Conservation (phyloP, 352 stramenopile species). For the Globisporangium cystogenes region DNA sequence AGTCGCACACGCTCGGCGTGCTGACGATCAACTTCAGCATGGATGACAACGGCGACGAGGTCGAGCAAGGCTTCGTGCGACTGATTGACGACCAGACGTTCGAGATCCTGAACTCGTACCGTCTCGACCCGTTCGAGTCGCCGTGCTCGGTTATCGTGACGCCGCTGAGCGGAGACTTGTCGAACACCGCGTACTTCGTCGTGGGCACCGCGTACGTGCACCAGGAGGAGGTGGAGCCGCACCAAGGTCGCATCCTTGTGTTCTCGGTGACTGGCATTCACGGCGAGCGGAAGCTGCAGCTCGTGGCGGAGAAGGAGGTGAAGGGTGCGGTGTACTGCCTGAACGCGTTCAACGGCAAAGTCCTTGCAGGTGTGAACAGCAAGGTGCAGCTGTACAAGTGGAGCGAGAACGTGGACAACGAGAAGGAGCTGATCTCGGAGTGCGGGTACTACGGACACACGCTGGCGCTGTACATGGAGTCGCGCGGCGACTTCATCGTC, state of each 20-base stretch:
- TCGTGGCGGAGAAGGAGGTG: slow-evolving; percentile 91
- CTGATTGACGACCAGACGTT: slow-evolving; percentile 98
- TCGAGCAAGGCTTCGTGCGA: slow-evolving; percentile 88
- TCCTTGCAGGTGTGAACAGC: slow-evolving; percentile 93
- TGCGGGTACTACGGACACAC: slow-evolving; percentile 95
- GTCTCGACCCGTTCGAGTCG: slow-evolving; percentile 85
- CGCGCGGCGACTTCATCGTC: slow-evolving; percentile 92
- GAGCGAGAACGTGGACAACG: slow-evolving; percentile 83
- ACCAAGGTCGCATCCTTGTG: slow-evolving; percentile 93
- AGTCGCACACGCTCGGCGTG: slow-evolving; percentile 81
- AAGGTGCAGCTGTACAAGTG: slow-evolving; percentile 94
- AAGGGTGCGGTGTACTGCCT: slow-evolving; percentile 95
- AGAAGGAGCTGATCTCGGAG: slow-evolving; percentile 89
- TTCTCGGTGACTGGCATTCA: slow-evolving; percentile 83
- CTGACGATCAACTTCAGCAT: slow-evolving; percentile 77
- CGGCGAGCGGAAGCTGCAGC: slow-evolving; percentile 77
- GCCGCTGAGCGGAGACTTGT: slow-evolving; percentile 73
- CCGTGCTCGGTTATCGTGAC: slow-evolving; percentile 81
- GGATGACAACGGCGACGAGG: slow-evolving; percentile 79
- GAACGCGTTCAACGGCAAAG: slow-evolving; percentile 92
- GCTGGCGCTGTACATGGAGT: slow-evolving; percentile 94
- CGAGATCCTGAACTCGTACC: slow-evolving; percentile 86
- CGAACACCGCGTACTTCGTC: slow-evolving; percentile 74
- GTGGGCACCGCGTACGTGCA: slow-evolving; percentile 91
- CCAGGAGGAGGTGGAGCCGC: slow-evolving; percentile 94